Conservation (phyloP, 352 stramenopile species). For the Thalassiosira exigua region DNA sequence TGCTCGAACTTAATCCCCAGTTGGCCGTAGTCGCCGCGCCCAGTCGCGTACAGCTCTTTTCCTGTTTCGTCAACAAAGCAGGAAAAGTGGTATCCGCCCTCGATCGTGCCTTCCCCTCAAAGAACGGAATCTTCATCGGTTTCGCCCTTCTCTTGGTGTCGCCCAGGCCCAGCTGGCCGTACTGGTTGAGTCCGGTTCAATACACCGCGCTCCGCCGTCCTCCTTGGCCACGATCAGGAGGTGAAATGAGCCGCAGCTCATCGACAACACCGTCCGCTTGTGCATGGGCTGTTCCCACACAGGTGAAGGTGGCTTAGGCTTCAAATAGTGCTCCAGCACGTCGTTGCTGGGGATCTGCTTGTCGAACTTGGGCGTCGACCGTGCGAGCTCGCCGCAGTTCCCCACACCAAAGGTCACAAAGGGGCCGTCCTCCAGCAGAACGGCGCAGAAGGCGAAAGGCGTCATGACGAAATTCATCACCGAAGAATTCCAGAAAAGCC, state of each 20-base stretch:
- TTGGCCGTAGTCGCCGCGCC: conserved; percentile 93
- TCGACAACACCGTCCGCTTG: conserved; percentile 40
- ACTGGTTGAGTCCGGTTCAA: conserved; percentile 94
- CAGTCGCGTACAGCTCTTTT: conserved; percentile 89
- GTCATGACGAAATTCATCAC: too few species aligned
- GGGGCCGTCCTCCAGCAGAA: conserved; percentile 87
- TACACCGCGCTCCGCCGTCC: conserved; percentile 67
- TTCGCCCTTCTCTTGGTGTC: conserved; percentile 70
- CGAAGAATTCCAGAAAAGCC: too few species aligned
- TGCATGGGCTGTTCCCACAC: conserved; percentile 37
- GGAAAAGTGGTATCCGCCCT: conserved; percentile 91
- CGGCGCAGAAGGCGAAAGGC: conserved; percentile 89
- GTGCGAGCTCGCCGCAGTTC: conserved; percentile 88
- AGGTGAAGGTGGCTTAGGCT: conserved; percentile 46
- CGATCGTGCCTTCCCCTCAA: conserved; percentile 79
- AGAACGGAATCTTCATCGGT: conserved; percentile 58
- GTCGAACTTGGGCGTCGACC: conserved; percentile 32
- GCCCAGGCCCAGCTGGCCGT: conserved; percentile 95
- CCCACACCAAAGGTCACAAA: conserved; percentile 92
- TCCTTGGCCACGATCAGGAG: conserved; percentile 65
- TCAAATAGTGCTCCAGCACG: conserved; percentile 88
- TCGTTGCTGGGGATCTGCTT: conserved; percentile 86
- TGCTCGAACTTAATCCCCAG: conserved; percentile 81
- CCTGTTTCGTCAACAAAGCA: conserved; percentile 90
- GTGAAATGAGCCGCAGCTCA: conserved; percentile 66